These are phyloP conservation scores for Penicillium sp. DNA, from an alignment of 2,329 filamentous ascomycete species.

Conservation along the genomic window DNA sequence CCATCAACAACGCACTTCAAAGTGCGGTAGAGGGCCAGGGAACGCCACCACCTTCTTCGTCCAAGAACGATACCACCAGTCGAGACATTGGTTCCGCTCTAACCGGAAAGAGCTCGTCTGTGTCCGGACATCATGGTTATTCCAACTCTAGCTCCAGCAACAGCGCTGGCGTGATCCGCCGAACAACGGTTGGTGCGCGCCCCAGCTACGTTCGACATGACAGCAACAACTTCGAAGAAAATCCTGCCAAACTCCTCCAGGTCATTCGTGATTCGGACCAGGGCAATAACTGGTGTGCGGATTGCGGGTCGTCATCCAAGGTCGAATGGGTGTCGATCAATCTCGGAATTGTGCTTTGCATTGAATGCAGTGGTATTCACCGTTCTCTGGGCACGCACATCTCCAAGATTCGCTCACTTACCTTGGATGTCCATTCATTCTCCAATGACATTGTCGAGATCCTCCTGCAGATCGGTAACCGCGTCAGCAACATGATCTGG, in stretches of 20 bases:
- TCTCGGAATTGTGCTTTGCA: constrained; percentile 91
- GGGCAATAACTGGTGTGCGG: constrained; percentile 90
- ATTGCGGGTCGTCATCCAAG: constrained; percentile 87
- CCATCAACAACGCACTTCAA: constrained; percentile 96
- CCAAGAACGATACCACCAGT: constrained; percentile 61
- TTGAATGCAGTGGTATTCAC: constrained; percentile 97
- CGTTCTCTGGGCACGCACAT: constrained; percentile 95
- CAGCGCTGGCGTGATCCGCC: constrained; percentile 71
- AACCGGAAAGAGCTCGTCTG: constrained; percentile 79
- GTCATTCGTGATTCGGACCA: constrained; percentile 86
- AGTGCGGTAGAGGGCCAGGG: constrained; percentile 87
- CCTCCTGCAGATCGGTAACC: constrained; percentile 85
- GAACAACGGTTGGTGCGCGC: constrained; percentile 88
- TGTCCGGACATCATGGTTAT: constrained; percentile 56
- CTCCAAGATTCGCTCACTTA: constrained; percentile 93
- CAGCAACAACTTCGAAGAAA: constrained; percentile 75
- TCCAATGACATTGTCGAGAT: constrained; percentile 96
- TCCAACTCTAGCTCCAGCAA: constrained; percentile 40
- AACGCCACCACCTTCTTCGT: constrained; percentile 48
- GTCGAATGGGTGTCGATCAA: constrained; percentile 99
- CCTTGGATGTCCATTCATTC: constrained; percentile 92
- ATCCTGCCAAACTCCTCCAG: constrained; percentile 81
- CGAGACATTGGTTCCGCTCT: constrained; percentile 91
- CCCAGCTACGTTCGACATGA: constrained; percentile 70
- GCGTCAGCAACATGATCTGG: constrained; percentile 95